phyloP scores from a whole-genome alignment of 164 flowering plant species.

The Sextonia rubra region DNA sequence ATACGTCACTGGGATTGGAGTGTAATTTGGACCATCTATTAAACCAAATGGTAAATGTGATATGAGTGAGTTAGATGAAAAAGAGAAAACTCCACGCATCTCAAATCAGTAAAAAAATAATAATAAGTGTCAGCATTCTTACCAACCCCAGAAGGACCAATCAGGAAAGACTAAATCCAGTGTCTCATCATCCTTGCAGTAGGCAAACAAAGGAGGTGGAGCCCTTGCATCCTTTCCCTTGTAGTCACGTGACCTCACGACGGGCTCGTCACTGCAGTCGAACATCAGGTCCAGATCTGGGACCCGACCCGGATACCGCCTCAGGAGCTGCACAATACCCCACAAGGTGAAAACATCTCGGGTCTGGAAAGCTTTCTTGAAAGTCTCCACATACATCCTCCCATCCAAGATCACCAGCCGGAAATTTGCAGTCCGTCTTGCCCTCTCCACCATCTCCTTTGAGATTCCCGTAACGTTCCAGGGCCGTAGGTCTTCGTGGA shows the following conservation, averaged over 20 bases:
- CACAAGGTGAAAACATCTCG: conserved; percentile 45
- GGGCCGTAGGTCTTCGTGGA: conserved; percentile 44
- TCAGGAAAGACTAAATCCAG: conserved; percentile 47
- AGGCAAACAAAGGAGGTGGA: conserved; percentile 42
- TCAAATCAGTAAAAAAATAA: not conserved
- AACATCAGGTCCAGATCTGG: conserved; percentile 54
- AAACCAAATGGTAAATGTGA: not conserved
- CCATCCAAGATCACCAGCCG: conserved; percentile 30
- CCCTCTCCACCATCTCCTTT: conserved; percentile 35
- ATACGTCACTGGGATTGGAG: not conserved
- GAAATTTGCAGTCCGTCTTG: conserved; percentile 19
- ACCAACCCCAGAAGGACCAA: conserved; percentile 88
- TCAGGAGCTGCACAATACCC: conserved; percentile 49
- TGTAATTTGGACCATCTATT: not conserved
- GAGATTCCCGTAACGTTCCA: conserved; percentile 44
- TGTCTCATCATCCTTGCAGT: conserved; percentile 23
- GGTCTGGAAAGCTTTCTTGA: conserved; percentile 24
- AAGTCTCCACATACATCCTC: conserved; percentile 31
- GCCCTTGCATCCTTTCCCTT: not conserved
- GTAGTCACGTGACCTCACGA: conserved; percentile 12
- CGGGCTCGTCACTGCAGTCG: conserved; percentile 34
- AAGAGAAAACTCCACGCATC: not conserved
- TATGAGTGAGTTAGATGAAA: not conserved
- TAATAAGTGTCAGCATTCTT: conserved; percentile 7
- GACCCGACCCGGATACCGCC: conserved; percentile 37